Percentiles rank a stretch among this genome's conserved stretches.
Conservation (phyloP, 176 grass and related monocot species). For the Ampelocalamus luodianensis region DNA sequence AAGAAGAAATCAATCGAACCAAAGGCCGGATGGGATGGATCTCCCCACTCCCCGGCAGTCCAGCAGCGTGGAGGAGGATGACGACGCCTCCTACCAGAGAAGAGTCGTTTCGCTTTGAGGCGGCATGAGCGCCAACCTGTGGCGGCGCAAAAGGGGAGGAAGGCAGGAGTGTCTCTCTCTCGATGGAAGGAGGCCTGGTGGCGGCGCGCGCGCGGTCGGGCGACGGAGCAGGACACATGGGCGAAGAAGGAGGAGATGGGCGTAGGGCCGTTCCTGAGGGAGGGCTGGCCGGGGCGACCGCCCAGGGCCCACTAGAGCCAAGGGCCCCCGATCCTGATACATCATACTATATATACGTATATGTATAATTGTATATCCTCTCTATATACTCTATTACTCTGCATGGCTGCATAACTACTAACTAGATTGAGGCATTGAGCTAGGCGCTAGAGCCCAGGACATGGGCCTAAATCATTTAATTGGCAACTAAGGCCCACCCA, state of each 20-base stretch:
- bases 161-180: neutral
- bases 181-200: neutral
- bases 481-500: no score
- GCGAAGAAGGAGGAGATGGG: no score
- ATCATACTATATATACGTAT: no score
- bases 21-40: neutral
- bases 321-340: rapidly evolving
- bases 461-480: no score
- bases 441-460: no score
- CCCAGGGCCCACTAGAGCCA: rapidly evolving
- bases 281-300: no score
- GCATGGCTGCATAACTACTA: no score
- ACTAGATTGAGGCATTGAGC: no score
- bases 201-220: neutral
- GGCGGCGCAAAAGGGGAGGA: no score
- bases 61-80: neutral
- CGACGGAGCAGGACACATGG: neutral
- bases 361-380: no score
- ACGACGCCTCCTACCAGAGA: neutral
- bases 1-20: neutral
- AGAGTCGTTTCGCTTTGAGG: neutral
- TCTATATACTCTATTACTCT: no score
- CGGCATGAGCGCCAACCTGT: neutral
- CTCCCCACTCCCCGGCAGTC: neutral
- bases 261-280: no score